Evolutionary conservation across 164 flowering plant genomes (phyloP).

Genomic region (Platanus orientalis): DNA sequence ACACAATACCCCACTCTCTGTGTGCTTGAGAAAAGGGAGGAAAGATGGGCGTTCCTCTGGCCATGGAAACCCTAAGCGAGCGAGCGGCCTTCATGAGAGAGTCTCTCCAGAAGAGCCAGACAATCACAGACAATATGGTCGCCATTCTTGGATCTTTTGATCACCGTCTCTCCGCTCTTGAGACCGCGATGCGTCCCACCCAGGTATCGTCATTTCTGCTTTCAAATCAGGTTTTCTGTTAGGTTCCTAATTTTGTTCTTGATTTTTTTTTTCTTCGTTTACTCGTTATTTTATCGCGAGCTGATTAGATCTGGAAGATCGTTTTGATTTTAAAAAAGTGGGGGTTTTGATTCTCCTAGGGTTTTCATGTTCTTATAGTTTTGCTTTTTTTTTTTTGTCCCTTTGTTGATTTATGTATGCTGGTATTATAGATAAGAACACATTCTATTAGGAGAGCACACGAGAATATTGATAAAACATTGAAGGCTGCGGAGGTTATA

Average conservation of each 20-base stretch:
- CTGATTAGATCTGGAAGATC: constrained; percentile 3
- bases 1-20: no score
- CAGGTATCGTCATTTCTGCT: constrained; percentile 43
- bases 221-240: no score
- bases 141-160: constrained; percentile 89
- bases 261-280: not conserved
- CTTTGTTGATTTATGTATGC: not conserved
- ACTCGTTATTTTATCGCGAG: not conserved
- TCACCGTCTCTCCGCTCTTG: constrained; percentile 91
- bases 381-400: no score
- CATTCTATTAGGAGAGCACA: constrained; percentile 87
- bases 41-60: constrained; percentile 35
- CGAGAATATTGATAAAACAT: constrained; percentile 87
- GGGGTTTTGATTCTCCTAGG: constrained; percentile 4
- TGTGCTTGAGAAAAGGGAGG: no score
- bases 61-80: constrained; percentile 55
- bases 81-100: constrained; percentile 64
- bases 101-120: constrained; percentile 80
- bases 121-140: constrained; percentile 78
- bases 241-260: not conserved
- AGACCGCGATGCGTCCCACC: constrained; percentile 96
- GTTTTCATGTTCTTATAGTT: not conserved
- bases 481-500: constrained; percentile 89
- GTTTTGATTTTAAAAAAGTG: not conserved
- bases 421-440: constrained; percentile 58